phyloP scores from a whole-genome alignment of 768 basidiomycete genomes.

The Antrodiella citrinella region DNA sequence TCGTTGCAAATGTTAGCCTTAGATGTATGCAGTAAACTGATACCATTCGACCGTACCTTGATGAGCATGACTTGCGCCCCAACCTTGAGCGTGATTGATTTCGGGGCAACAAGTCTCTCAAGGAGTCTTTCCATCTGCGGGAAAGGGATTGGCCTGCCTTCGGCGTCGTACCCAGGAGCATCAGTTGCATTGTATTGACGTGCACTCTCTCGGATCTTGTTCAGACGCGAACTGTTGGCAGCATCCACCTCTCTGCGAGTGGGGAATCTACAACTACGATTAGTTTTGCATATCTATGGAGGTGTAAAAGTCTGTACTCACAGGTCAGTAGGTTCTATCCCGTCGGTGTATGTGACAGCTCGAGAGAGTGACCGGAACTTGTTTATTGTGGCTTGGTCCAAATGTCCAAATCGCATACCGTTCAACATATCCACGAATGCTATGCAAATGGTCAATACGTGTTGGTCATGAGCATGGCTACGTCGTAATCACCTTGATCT shows the following conservation, averaged over 20 bases:
- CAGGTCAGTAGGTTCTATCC: constrained; percentile 78
- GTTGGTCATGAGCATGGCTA: no score
- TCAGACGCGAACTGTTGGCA: constrained; percentile 4
- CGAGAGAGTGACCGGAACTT: constrained; percentile 54
- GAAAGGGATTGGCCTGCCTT: not conserved
- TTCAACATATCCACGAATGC: constrained; percentile 82
- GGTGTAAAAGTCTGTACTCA: constrained; percentile 19
- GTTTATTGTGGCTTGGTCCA: constrained; percentile 34
- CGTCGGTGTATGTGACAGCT: constrained; percentile 53
- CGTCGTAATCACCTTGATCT: constrained; percentile 49
- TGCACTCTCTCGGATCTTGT: not conserved
- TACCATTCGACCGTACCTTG: constrained; percentile 49
- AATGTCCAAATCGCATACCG: constrained; percentile 70
- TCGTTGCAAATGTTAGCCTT: no score
- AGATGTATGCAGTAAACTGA: no score
- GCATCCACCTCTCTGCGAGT: constrained; percentile 4
- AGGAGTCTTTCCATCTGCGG: constrained; percentile 6
- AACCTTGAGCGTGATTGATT: constrained; percentile 34
- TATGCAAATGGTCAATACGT: no score
- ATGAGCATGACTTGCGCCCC: constrained; percentile 85
- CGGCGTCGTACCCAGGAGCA: constrained; percentile 6
- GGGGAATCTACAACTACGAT: constrained; percentile 4
- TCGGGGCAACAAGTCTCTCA: constrained; percentile 14
- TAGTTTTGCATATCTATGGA: not conserved
- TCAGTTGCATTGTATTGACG: constrained; percentile 2